A percentile compares a stretch with the other conserved stretches of the same genome.
Evolutionary conservation across 768 basidiomycete genomes (phyloP).

Genomic region (Boletus huronensis): DNA sequence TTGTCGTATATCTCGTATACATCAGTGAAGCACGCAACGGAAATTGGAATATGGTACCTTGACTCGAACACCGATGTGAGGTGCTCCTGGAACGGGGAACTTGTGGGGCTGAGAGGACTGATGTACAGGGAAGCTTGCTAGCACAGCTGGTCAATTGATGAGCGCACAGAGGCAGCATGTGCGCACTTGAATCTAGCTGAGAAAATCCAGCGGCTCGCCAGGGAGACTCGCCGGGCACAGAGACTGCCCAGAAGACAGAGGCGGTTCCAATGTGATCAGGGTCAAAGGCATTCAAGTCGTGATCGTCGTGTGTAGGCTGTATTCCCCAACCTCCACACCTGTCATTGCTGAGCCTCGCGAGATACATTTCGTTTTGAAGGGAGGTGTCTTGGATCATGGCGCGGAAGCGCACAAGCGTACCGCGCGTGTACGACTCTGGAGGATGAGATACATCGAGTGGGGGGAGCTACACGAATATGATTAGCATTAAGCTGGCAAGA

Average conservation of each 20-base stretch:
- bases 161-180: background rate
- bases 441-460: conserved; percentile 45
- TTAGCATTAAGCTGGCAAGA: background rate
- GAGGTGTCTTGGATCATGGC: conserved; percentile 86
- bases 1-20: conserved; percentile 55
- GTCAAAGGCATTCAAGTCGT: conserved; percentile 29
- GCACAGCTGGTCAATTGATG: background rate
- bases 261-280: conserved; percentile 58
- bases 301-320: conserved; percentile 28
- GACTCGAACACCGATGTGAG: conserved; percentile 69
- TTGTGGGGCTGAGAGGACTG: conserved; percentile 49
- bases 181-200: conserved; percentile 18
- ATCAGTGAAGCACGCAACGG: background rate
- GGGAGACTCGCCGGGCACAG: conserved; percentile 61
- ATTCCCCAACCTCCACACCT: conserved; percentile 77
- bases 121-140: conserved; percentile 27
- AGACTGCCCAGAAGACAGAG: conserved; percentile 67
- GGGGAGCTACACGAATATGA: conserved; percentile 48
- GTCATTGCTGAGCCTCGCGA: conserved; percentile 42
- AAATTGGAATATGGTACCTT: conserved; percentile 44
- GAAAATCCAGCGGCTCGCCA: conserved; percentile 48
- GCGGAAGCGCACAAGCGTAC: conserved; percentile 67
- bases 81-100: conserved; percentile 49
- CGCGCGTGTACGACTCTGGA: conserved; percentile 45
- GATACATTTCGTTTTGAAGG: conserved; percentile 66